A percentile compares a stretch with the other conserved stretches of the same genome.
Evolutionary conservation across 164 flowering plant species (phyloP).

Genomic region (Chloranthus sessilifolius): DNA sequence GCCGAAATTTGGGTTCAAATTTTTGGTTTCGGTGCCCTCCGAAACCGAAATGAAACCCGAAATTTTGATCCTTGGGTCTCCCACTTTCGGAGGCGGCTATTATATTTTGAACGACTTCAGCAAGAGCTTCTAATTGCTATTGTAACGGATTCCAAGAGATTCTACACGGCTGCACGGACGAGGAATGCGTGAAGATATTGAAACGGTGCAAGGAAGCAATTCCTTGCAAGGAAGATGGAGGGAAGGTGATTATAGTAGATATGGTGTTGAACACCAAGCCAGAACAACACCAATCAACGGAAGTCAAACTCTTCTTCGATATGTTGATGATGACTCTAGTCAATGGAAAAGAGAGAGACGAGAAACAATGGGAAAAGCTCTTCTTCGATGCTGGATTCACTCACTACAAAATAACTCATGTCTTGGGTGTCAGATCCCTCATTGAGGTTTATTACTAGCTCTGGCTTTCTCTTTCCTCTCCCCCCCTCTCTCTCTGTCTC

Average conservation of each 20-base stretch:
- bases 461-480: too few relatives aligned
- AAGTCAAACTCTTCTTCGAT: background rate
- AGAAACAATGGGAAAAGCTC: conserved; percentile 38
- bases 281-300: background rate
- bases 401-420: conserved; percentile 23
- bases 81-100: too few relatives aligned
- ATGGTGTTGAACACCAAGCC: conserved; percentile 10
- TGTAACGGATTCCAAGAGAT: conserved; percentile 3
- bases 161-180: conserved; percentile 34
- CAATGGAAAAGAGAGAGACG: conserved; percentile 32
- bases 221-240: conserved; percentile 14
- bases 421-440: conserved; percentile 24
- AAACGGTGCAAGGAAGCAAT: conserved; percentile 6
- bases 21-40: too few relatives aligned
- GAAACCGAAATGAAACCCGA: too few relatives aligned
- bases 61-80: too few relatives aligned
- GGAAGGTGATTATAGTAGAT: conserved; percentile 42
- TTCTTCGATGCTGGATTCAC: conserved; percentile 37
- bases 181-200: conserved; percentile 31
- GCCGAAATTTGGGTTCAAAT: too few relatives aligned
- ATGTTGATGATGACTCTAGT: conserved; percentile 22
- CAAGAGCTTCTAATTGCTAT: too few relatives aligned
- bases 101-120: too few relatives aligned
- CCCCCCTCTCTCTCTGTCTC: too few relatives aligned
- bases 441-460: conserved; percentile 34